phyloP scores from a whole-genome alignment of 2,329 filamentous ascomycete genomes.

The Ophiostoma montium region DNA sequence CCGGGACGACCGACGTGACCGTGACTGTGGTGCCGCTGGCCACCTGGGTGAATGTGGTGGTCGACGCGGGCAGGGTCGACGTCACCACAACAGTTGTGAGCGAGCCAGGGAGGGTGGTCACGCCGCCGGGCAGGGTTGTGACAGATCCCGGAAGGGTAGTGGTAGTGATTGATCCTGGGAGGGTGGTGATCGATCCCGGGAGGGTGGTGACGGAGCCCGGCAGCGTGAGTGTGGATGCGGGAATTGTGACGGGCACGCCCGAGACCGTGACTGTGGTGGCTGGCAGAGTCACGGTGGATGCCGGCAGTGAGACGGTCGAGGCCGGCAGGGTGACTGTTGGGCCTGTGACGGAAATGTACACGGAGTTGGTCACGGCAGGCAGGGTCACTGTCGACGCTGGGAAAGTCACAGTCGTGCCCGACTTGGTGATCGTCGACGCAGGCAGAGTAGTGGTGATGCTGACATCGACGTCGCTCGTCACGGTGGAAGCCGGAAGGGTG shows the following conservation, averaged over 20 bases:
- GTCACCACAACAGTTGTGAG: conserved; percentile 4
- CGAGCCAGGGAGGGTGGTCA: conserved; percentile 8
- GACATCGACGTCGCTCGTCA: conserved; percentile 2
- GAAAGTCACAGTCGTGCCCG: conserved; percentile 9
- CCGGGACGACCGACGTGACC: conserved; percentile 8
- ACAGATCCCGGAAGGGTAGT: background rate
- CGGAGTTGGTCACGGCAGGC: background rate
- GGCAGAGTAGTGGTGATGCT: conserved; percentile 4
- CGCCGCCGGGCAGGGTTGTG: conserved; percentile 9
- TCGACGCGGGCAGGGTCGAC: conserved; percentile 7
- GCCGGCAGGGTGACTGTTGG: conserved; percentile 8
- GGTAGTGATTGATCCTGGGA: conserved; percentile 12
- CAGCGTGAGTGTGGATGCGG: conserved; percentile 10
- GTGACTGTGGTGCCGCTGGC: conserved; percentile 4
- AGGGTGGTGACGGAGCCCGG: background rate
- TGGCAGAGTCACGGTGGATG: conserved; percentile 5
- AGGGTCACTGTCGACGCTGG: background rate
- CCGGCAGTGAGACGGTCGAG: conserved; percentile 1
- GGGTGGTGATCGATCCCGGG: background rate
- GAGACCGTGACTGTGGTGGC: conserved; percentile 4
- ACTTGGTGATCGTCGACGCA: conserved; percentile 12
- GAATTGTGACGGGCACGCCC: conserved; percentile 4
- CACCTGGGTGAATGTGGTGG: background rate
- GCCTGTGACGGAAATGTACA: background rate
- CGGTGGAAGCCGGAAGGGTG: conserved; percentile 12